A percentile compares a stretch with the other conserved stretches of the same genome.
Conservation (phyloP, 176 grass and related monocot genomes). For the Guadua angustifolia region DNA sequence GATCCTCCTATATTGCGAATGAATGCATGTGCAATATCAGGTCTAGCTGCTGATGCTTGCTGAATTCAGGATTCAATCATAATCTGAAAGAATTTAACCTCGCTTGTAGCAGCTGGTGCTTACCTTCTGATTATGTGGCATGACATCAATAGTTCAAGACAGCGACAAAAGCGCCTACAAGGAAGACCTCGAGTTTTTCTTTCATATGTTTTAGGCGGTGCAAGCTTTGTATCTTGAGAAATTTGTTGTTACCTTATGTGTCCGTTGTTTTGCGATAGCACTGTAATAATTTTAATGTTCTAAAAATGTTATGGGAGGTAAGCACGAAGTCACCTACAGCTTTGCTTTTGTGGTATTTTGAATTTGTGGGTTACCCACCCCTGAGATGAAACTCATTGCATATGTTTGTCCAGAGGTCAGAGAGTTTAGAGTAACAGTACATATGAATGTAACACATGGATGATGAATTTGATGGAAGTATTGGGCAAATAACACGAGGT, state of each 20-base stretch:
- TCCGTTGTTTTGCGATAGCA: neutral
- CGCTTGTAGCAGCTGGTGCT: neutral
- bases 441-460: too few relatives aligned
- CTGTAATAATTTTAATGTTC: neutral
- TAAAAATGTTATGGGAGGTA: neutral
- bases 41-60: slow-evolving; percentile 16
- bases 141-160: neutral
- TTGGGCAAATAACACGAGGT: too few relatives aligned
- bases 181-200: neutral
- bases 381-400: neutral
- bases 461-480: too few relatives aligned
- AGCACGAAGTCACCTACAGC: neutral
- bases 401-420: neutral
- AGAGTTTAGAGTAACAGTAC: too few relatives aligned
- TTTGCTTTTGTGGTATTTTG: neutral
- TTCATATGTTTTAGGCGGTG: neutral
- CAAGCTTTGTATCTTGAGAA: slow-evolving; percentile 29
- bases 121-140: neutral
- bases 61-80: neutral
- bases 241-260: neutral
- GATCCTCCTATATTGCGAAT: neutral
- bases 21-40: slow-evolving; percentile 17
- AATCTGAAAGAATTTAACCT: slow-evolving; percentile 1
- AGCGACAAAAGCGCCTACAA: neutral
- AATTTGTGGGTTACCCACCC: neutral